Percentiles rank a stretch among this genome's conserved stretches.
Evolutionary conservation across 2,329 filamentous ascomycete genomes (phyloP).

Genomic region (Diaporthe ampelina): DNA sequence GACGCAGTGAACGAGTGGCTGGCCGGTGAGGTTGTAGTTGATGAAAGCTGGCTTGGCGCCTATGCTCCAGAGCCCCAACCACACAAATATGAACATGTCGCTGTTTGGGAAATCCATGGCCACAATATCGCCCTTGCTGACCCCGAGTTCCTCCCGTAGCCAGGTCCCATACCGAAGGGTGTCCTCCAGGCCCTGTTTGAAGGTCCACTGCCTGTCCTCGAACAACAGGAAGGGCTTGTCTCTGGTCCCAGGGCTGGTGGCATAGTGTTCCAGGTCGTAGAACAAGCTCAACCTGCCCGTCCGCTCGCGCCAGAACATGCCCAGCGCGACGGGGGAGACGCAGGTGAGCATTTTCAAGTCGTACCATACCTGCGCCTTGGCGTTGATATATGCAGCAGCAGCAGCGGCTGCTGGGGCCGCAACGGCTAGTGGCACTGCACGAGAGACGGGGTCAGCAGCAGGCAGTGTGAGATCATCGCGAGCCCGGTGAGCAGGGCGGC

Average conservation of each 20-base stretch:
- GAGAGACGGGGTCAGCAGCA: conserved; percentile 37
- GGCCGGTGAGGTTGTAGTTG: conserved; percentile 85
- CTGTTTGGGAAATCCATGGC: conserved; percentile 87
- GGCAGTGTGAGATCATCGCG: neutral
- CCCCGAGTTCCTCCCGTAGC: conserved; percentile 73
- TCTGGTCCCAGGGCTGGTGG: conserved; percentile 64
- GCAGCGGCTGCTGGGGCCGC: conserved; percentile 75
- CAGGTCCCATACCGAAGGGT: conserved; percentile 81
- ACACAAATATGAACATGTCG: conserved; percentile 81
- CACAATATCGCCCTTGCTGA: conserved; percentile 81
- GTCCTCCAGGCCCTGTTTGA: conserved; percentile 79
- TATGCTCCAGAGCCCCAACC: conserved; percentile 85
- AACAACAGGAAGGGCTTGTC: conserved; percentile 75
- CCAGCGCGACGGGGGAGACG: conserved; percentile 61
- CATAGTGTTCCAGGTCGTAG: conserved; percentile 79
- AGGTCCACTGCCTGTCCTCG: conserved; percentile 78
- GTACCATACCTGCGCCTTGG: conserved; percentile 75
- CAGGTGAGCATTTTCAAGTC: conserved; percentile 74
- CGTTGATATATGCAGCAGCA: conserved; percentile 83
- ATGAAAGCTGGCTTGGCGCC: conserved; percentile 88
- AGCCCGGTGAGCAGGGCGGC: neutral
- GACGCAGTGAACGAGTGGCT: conserved; percentile 81
- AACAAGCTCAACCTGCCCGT: conserved; percentile 78
- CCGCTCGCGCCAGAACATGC: conserved; percentile 62
- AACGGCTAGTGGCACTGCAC: conserved; percentile 65